Evolutionary conservation across 441 rosid species (phyloP), one percentile per base, ranked within the genome.

Genomic region (Adansonia rubrostipa): DNA sequence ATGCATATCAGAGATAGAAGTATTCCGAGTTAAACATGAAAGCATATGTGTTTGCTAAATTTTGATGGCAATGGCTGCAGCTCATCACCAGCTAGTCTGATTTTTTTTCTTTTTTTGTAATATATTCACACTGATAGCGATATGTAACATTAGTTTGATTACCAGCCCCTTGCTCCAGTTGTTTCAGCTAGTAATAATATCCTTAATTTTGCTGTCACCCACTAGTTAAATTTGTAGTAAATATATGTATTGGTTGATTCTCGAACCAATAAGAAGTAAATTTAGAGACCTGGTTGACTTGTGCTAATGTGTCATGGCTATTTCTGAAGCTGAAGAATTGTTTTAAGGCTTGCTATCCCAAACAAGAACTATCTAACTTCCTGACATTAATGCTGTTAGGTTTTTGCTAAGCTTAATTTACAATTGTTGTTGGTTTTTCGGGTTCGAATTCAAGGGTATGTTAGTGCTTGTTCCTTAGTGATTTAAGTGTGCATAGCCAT

Each of bases 1-100:
- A 63, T 45, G 6, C 68, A 36, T 63, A 6, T 9, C 11, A 6
- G 1, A 36, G 36, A 63, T 63, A 63, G 47, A 63, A 63, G 36
- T 33, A 10, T 74, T 70, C 54, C 70, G 77, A 53, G 72, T 50
- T 24, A 14, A 71, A 71, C 64, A 64, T 68, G 47, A 64, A 71
- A 28, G 66, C 28, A 24, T 36, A 65, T 74, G 45, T 42, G 19
- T 65, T 62, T 48, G 20, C 17, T 45, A 54, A 64, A 74, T 77
- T 73, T 76, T 79, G 72, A 64, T 20, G 51, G 71, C 68, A 62
- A 47, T 73, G 58, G 22, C 73, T 74, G 47, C 48, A 73, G 70
- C 63, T 77, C 44, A 40, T 40, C 44, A 40, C 44, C 44, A 4
- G 44, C 44, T 40, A 0, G 70, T 66, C 33, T 28, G 33, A 28